phyloP scores from a whole-genome alignment of 1,284 basidiomycete species.

The Chalciporus sp. region DNA sequence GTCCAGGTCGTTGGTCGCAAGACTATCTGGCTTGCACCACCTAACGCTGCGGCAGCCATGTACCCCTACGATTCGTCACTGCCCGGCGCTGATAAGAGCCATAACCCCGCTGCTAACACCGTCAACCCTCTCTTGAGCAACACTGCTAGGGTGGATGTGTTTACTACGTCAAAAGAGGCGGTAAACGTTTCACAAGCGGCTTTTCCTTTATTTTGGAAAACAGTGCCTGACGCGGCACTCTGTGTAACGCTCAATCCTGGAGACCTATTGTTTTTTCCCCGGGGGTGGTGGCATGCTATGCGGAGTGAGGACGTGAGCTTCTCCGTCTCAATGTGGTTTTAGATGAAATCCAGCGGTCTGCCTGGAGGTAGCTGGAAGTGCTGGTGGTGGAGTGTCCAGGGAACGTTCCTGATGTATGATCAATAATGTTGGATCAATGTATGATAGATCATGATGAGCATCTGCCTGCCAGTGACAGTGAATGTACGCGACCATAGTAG shows the following conservation, averaged over 20 bases:
- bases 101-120: conserved; percentile 43
- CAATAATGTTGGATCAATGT: background rate
- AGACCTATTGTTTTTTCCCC: conserved; percentile 85
- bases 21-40: conserved; percentile 92
- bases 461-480: conserved; percentile 9
- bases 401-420: conserved; percentile 7
- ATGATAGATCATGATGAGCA: conserved; percentile 5
- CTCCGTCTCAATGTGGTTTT: conserved; percentile 85
- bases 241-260: conserved; percentile 74
- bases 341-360: conserved; percentile 33
- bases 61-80: conserved; percentile 22
- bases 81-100: conserved; percentile 19
- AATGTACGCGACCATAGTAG: background rate
- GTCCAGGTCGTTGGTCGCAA: conserved; percentile 89
- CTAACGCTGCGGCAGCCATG: conserved; percentile 37
- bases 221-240: conserved; percentile 67
- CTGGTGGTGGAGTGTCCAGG: conserved; percentile 6
- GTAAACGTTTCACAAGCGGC: conserved; percentile 24
- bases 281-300: conserved; percentile 95
- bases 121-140: conserved; percentile 55
- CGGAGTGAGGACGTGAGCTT: conserved; percentile 75
- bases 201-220: conserved; percentile 54
- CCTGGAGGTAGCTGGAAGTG: conserved; percentile 27
- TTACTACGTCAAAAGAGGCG: conserved; percentile 38
- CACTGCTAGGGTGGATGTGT: conserved; percentile 72